Evolutionary conservation across 2,329 filamentous ascomycete genomes (phyloP), one percentile per base, ranked within the genome.

Genomic region (Aspergillus melleus): DNA sequence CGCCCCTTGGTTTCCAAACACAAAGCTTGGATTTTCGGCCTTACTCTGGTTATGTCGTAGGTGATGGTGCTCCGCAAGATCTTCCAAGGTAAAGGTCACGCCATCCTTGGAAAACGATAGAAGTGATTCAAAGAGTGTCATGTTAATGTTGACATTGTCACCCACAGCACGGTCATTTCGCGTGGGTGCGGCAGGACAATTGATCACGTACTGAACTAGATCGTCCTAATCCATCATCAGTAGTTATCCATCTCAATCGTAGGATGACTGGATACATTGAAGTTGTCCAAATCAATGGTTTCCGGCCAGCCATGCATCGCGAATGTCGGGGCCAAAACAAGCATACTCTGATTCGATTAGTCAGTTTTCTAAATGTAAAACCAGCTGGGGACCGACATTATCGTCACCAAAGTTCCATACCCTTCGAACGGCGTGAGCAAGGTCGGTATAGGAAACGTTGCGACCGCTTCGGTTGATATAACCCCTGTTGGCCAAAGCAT

Each of bases 111-210:
- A 60, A 19, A 53, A 44, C 8, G 29, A 49, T 9, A 49, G 14
- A 19, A 49, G 32, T 14, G 47, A 42, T 14, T 56, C 58, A 22
- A 60, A 60, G 12, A 51, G 39, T 20, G 49, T 56, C 39, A 60
- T 60, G 44, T 47, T 47, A 6, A 47, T 22, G 12, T 47, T 47
- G 44, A 47, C 12, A 9, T 47, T 53, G 20, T 53, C 51, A 32
- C 51, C 51, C 4, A 53, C 32, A 4, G 32, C 51, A 10, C 51
- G 51, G 16, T 53, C 51, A 24, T 53, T 53, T 3, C 51, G 51
- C 10, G 51, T 53, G 2, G 51, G 51, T 16, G 51, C 51, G n/a
- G 51, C 51, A 2, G 51, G 51, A n/a, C 51, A 53, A 8, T 53
- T 53, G 22, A 53, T n/a, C 9, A 53, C 51, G 20, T 42, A 53